Evolutionary conservation across 768 basidiomycete species (phyloP), one percentile per base, ranked within the genome.

Genomic region (Vararia minispora): DNA sequence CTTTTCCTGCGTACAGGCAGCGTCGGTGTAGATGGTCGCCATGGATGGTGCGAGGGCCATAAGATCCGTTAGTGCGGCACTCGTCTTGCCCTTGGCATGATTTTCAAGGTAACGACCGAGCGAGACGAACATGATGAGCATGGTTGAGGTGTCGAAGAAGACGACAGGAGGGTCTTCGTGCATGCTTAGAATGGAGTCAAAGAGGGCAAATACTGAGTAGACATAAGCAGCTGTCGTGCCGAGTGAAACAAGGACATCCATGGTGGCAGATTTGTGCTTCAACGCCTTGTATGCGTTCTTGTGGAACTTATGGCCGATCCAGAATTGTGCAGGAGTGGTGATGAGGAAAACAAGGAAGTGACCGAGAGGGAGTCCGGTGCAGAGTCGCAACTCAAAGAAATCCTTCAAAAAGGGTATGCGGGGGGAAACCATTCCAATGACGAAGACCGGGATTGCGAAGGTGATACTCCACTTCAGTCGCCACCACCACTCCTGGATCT

Each of bases 141-240:
- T 98, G 14, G 95, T 95, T 53, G 89, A 95, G 2, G 95, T 98
- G 62, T 99, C 95, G 64, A 98, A 98, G 62, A 98, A 98, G 31
- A 90, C 72, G 55, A 82, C 73, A 2, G 95, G 94, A 54, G 71
- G 87, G 29, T 69, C 69, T 0, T 79, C 69, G 8, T 80, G 72
- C 4, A 66, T 58, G 51, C 77, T 76, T 58, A 80, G 69, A 3
- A 68, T 55, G 5, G 87, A 82, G 35, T 63, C 63, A 43, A 86
- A 30, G 66, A 99, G 70, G 32, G 71, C 60, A 43, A 74, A 59
- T 18, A 90, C 43, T 1, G 94, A 98, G 60, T 98, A 99, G 48
- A 80, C 68, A 56, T 94, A 98, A 6, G 95, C 87, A 0, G 94
- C 81, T 1, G 89, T 84, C 4, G 94, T 98, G 35, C 94, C 95